phyloP scores from a whole-genome alignment of 768 basidiomycete genomes.

The Pisolithus microcarpus region DNA sequence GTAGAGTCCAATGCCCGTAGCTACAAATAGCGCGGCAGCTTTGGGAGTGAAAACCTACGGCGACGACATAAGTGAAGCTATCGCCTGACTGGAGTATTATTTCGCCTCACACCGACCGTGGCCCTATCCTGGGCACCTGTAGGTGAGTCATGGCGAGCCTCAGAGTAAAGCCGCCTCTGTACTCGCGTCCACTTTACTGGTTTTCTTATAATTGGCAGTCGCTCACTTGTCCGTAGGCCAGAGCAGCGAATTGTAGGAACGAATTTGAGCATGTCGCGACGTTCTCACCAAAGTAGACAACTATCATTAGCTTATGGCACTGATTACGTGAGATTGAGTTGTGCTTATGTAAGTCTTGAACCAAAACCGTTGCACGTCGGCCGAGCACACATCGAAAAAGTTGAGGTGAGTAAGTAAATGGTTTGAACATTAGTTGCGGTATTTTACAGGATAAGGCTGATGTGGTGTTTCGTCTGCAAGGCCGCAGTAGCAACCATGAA shows the following conservation, averaged over 20 bases:
- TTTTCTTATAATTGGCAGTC: neutral
- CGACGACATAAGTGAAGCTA: neutral
- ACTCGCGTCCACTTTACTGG: neutral
- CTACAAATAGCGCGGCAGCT: constrained; percentile 78
- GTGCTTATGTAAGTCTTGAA: too few species aligned
- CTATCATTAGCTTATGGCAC: too few species aligned
- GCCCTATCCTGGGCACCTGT: constrained; percentile 28
- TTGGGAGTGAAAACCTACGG: constrained; percentile 85
- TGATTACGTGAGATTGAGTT: too few species aligned
- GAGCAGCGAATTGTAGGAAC: neutral
- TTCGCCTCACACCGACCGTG: constrained; percentile 26
- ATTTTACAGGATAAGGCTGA: too few species aligned
- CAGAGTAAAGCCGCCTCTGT: constrained; percentile 12
- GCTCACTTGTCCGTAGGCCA: neutral
- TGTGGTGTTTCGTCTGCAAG: too few species aligned
- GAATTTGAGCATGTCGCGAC: neutral
- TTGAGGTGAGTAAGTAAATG: too few species aligned
- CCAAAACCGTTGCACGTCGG: too few species aligned
- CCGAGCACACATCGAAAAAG: too few species aligned
- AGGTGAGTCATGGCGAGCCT: constrained; percentile 13
- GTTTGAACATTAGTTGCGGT: too few species aligned
- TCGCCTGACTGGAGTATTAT: neutral
- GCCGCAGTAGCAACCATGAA: too few species aligned
- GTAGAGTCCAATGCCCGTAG: constrained; percentile 73
- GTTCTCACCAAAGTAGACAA: too few species aligned